Percentiles rank a stretch among this genome's conserved stretches.
These are phyloP conservation scores for Blumeria hordei DNA, from an alignment of 2,329 filamentous ascomycete species.

Conservation along the genomic window DNA sequence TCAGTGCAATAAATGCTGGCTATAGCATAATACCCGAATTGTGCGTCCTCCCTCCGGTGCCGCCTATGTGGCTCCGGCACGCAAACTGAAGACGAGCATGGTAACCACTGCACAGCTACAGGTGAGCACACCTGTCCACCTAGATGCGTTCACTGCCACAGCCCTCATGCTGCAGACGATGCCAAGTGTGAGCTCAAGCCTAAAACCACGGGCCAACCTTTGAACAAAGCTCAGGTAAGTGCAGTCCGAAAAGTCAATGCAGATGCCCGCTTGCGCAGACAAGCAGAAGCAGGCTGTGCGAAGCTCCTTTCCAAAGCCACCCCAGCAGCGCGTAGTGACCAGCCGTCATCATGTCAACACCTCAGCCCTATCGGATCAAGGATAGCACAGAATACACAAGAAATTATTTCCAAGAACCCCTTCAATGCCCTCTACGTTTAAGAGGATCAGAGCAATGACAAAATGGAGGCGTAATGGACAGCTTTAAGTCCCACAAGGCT, in stretches of 20 bases:
- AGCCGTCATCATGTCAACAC: no score
- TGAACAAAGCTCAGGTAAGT: neutral
- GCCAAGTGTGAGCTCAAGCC: neutral
- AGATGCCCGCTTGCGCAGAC: neutral
- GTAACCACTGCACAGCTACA: neutral
- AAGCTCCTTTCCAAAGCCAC: no score
- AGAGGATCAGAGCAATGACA: neutral
- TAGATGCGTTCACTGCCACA: neutral
- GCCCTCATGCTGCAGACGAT: neutral
- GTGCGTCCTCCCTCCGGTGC: neutral
- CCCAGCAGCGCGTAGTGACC: no score
- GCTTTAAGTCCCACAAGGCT: no score
- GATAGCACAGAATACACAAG: no score
- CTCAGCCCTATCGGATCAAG: no score
- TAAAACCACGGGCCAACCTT: neutral
- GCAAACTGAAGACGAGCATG: neutral
- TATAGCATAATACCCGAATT: neutral
- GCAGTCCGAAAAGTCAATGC: neutral
- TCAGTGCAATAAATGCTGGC: neutral
- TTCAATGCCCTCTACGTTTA: neutral
- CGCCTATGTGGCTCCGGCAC: neutral
- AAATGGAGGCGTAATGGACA: neutral
- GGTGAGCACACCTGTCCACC: neutral
- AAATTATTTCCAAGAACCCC: neutral
- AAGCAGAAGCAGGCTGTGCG: neutral